These are phyloP conservation scores for Royoungia palumana DNA, from an alignment of 768 basidiomycete species.

Conservation along the genomic window DNA sequence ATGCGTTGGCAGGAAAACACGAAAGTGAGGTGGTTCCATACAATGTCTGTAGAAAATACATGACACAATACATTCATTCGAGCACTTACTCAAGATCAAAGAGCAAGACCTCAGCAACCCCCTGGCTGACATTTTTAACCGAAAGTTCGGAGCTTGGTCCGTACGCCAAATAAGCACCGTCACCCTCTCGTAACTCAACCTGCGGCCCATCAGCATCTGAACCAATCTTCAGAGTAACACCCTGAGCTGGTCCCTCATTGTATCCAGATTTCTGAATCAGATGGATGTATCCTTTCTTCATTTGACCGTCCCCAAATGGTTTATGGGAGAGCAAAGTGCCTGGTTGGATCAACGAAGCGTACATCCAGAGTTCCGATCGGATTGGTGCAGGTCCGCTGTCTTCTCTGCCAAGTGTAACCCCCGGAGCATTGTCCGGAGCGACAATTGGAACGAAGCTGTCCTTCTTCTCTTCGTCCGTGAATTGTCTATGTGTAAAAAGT, in stretches of 20 bases:
- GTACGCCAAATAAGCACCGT: constrained; percentile 73
- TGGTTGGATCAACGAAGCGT: constrained; percentile 68
- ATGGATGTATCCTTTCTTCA: constrained; percentile 76
- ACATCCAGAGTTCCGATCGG: constrained; percentile 63
- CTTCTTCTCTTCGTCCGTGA: constrained; percentile 77
- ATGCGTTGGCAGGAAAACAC: neutral
- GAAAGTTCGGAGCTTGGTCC: constrained; percentile 33
- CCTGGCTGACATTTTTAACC: constrained; percentile 64
- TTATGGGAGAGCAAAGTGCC: constrained; percentile 51
- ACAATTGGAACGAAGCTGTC: constrained; percentile 73
- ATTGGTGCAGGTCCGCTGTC: constrained; percentile 79
- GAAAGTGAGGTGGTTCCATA: no score
- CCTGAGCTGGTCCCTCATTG: constrained; percentile 52
- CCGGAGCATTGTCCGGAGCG: constrained; percentile 60
- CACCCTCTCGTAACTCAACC: constrained; percentile 74
- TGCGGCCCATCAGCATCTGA: constrained; percentile 37
- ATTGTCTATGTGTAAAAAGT: constrained; percentile 44
- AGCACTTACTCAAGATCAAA: constrained; percentile 66
- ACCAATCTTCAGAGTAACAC: constrained; percentile 56
- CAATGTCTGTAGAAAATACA: no score
- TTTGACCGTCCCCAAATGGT: constrained; percentile 37
- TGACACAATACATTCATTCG: no score
- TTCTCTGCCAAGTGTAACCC: constrained; percentile 61
- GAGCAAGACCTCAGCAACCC: constrained; percentile 68
- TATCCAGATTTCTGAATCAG: constrained; percentile 84